A percentile compares a stretch with the other conserved stretches of the same genome.
These are phyloP conservation scores for Halteria grandinella DNA, from an alignment of 73 alveolate genomes.

Conservation along the genomic window DNA sequence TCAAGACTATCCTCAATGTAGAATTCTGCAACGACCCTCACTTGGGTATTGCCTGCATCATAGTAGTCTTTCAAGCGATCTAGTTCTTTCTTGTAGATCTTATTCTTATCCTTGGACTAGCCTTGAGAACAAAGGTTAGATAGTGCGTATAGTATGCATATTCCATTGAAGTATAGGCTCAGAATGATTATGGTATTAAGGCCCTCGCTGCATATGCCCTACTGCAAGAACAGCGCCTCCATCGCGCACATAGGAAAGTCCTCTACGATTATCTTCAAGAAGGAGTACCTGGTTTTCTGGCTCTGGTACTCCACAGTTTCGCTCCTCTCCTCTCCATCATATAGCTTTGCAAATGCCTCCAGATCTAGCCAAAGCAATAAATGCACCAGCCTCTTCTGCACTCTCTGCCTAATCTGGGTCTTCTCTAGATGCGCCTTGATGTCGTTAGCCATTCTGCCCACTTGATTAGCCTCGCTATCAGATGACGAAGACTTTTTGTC, in stretches of 20 bases:
- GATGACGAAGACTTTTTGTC: too few species aligned
- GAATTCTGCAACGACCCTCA: conserved; percentile 42
- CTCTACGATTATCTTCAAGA: conserved; percentile 1
- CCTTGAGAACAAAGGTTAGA: neutral
- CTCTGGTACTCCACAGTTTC: neutral
- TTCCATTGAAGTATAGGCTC: conserved; percentile 39
- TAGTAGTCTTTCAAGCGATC: conserved; percentile 36
- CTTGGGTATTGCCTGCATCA: conserved; percentile 23
- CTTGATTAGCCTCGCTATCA: too few species aligned
- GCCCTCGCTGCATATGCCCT: conserved; percentile 12
- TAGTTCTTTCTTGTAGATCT: conserved; percentile 28
- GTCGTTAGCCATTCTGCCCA: too few species aligned
- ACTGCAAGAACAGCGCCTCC: conserved; percentile 20
- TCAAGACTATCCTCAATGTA: conserved; percentile 39
- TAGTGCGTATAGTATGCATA: conserved; percentile 21
- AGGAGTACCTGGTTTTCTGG: conserved; percentile 20
- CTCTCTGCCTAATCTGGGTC: too few species aligned
- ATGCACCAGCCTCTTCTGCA: conserved; percentile 5
- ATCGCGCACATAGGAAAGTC: conserved; percentile 39
- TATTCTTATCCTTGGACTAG: conserved; percentile 28
- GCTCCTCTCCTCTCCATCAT: conserved; percentile 34
- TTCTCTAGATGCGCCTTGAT: too few species aligned
- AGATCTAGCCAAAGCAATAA: conserved; percentile 15
- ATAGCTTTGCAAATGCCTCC: conserved; percentile 32
- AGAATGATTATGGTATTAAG: conserved; percentile 26